Evolutionary conservation across 2,329 filamentous ascomycete genomes (phyloP), one percentile per base, ranked within the genome.

Genomic region (Rasamsonia emersonii): DNA sequence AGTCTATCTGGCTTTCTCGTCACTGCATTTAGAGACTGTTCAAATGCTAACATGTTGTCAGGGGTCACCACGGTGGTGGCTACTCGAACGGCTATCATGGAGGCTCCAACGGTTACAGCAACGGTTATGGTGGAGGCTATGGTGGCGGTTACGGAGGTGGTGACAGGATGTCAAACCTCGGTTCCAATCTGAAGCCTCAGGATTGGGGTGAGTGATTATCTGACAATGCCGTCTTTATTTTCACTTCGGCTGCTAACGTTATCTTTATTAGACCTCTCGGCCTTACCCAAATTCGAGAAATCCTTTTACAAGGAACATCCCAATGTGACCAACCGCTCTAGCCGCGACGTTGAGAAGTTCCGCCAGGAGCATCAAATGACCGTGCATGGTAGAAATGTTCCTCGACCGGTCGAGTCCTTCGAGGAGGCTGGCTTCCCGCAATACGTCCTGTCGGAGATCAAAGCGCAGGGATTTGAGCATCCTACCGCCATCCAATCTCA

Each of bases 371-470:
- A 91, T 53, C 72, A 85, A 53, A 95, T 98, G 62, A 75, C 86
- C 27, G 72, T 96, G 34, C 71, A 81, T 50, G 91, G 91, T 41
- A 66, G 46, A 40, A 75, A 91, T 45, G 79, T 96, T 10, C 91
- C 91, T 47, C 89, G 88, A 62, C 91, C 91, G 32, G 89, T 98
- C 39, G 83, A 94, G 65, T 93, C 80, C 23, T 98, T 98, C 58
- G 91, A 98, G 49, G 91, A 98, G 69, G 91, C 91, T 59, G 86
- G 86, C 25, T 98, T 98, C 68, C 91, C 91, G 25, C 77, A 79
- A 50, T 98, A 98, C 59, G 91, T 98, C 43, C 91, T 98, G 75
- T 88, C 85, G 53, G 91, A 98, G 62, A 91, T 98, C 56, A 98
- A 98, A 77, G 84, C 86, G 15, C 89, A 96, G 66, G 91, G 91